A percentile compares a stretch with the other conserved stretches of the same genome.
These are phyloP conservation scores for Babesia bovis DNA, from an alignment of 169 alveolate species.

Conservation along the genomic window DNA sequence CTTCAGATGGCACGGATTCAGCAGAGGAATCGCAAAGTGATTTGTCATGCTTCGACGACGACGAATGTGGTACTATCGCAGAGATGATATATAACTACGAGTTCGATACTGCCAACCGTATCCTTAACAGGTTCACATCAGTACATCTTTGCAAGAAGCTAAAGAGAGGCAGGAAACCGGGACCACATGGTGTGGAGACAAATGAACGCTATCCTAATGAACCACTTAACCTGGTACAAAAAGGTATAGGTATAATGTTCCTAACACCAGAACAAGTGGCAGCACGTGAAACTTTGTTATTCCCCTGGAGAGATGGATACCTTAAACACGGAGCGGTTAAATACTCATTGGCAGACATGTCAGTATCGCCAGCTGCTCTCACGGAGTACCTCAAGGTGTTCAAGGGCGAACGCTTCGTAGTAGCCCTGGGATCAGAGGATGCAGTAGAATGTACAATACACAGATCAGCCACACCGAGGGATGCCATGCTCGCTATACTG, in stretches of 20 bases:
- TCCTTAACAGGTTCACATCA: slow-evolving; percentile 43
- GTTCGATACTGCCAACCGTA: slow-evolving; percentile 37
- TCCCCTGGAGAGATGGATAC: slow-evolving; percentile 58
- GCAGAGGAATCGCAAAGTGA: slow-evolving; percentile 19
- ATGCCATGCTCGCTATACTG: slow-evolving; percentile 57
- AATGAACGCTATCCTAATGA: slow-evolving; percentile 33
- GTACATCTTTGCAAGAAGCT: slow-evolving; percentile 41
- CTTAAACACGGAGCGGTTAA: slow-evolving; percentile 49
- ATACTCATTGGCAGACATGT: slow-evolving; percentile 36
- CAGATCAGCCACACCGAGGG: slow-evolving; percentile 49
- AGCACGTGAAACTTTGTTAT: slow-evolving; percentile 34
- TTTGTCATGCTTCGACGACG: slow-evolving; percentile 50
- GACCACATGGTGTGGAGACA: neutral
- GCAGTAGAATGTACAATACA: slow-evolving; percentile 54
- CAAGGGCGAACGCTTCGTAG: slow-evolving; percentile 51
- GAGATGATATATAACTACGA: slow-evolving; percentile 47
- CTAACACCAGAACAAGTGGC: slow-evolving; percentile 60
- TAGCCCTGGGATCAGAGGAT: slow-evolving; percentile 52
- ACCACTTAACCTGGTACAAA: slow-evolving; percentile 45
- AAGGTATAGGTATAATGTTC: slow-evolving; percentile 26
- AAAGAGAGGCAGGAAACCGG: slow-evolving; percentile 26
- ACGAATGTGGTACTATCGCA: slow-evolving; percentile 61
- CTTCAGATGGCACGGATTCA: neutral
- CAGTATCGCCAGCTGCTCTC: slow-evolving; percentile 44
- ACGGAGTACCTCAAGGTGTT: slow-evolving; percentile 45